Base-by-base conservation (phyloP, 495 filamentous ascomycete species). In the Thermothielavioides terrestris region DNA sequence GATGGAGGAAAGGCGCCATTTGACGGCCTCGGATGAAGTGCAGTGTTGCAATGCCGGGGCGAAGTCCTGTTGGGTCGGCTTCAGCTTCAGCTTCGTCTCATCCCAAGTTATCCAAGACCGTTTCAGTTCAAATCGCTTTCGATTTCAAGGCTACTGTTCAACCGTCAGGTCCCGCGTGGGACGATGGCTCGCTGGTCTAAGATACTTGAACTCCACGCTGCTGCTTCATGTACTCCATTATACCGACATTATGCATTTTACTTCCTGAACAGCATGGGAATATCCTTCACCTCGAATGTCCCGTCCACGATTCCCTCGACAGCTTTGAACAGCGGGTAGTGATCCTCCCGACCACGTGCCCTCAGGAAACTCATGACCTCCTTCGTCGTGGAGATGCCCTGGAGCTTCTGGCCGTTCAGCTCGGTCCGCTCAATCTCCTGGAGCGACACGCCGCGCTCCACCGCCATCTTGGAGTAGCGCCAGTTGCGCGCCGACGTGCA, bases 321-420 rank as follows among this genome's bases (percentile, higher is more conserved):
- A 15, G 85, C 85, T 45, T 86, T 95, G 56, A 99, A 88, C 26
- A 99, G 68, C 32, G 94, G 94, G 61, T 92, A 99, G 35, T 94
- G 85, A 20, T 80, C 68, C 69, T 94, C 89, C 53, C 79, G 70
- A 5, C 81, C 82, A 57, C 82, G 78, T 41, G 78, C 79, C 70
- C 83, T 87, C 66, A 99, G 67, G 67, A 96, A 96, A 36, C 69
- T 77, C 71, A 91, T 84, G 15, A 99, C 90, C 64, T 99, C 94
- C 39, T 78, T 78, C 17, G 92, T 86, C 30, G 94, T 99, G 60
- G 83, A 82, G 6, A 87, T 95, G 15, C 94, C 94, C 67, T 97
- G 94, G 55, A 99, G 70, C 72, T 89, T 95, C 77, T 99, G 94
- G 27, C 94, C 94, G 64, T 99, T 99, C 52, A 99, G 74, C 68